phyloP scores from a whole-genome alignment of 805 yeast genomes.

The Candida hungchunana region DNA sequence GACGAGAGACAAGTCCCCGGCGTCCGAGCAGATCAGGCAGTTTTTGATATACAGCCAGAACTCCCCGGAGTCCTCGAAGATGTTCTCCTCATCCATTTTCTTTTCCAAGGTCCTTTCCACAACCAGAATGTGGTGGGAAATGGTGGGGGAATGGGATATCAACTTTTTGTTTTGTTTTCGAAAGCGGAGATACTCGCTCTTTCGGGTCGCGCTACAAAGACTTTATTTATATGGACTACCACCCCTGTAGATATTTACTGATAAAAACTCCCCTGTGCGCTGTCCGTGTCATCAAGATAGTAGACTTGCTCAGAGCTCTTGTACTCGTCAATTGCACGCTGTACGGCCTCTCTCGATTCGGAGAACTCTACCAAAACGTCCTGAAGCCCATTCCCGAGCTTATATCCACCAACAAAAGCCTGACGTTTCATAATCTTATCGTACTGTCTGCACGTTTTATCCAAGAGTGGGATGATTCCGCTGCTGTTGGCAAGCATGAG shows the following conservation, averaged over 20 bases:
- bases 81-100: slow-evolving; percentile 22
- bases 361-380: slow-evolving; percentile 63
- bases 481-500: slow-evolving; percentile 82
- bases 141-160: too few relatives aligned
- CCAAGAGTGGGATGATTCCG: slow-evolving; percentile 61
- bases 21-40: slow-evolving; percentile 10
- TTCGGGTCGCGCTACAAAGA: too few relatives aligned
- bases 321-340: slow-evolving; percentile 73
- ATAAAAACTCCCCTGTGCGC: too few relatives aligned
- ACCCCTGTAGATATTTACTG: too few relatives aligned
- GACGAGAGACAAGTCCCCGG: slow-evolving; percentile 12
- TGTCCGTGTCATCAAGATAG: slow-evolving; percentile 36
- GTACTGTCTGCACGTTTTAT: slow-evolving; percentile 67
- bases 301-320: slow-evolving; percentile 59
- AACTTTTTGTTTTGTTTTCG: too few relatives aligned
- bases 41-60: slow-evolving; percentile 20
- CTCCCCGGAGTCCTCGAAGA: slow-evolving; percentile 17
- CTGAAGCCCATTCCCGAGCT: slow-evolving; percentile 36
- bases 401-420: slow-evolving; percentile 82
- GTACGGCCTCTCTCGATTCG: slow-evolving; percentile 69
- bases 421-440: slow-evolving; percentile 74
- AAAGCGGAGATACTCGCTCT: too few relatives aligned
- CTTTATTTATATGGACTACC: too few relatives aligned
- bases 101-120: too few relatives aligned
- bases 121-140: too few relatives aligned